Evolutionary conservation across 2,329 filamentous ascomycete genomes (phyloP).

Genomic region (Penicillium corylophilum): DNA sequence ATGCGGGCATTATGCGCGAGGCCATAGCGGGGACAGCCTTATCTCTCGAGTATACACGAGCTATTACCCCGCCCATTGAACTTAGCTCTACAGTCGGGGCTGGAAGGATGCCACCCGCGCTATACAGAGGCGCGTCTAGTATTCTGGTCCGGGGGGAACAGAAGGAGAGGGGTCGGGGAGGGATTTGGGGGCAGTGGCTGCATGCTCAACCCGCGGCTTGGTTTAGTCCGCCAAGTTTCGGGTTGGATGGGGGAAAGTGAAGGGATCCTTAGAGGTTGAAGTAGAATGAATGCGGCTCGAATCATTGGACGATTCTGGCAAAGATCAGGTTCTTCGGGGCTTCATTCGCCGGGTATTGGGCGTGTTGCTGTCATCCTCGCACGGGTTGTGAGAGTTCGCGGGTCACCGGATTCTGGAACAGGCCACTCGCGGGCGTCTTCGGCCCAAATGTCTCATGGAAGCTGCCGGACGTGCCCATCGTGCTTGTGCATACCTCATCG

Average conservation of each 20-base stretch:
- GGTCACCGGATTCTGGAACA: slow-evolving; percentile 28
- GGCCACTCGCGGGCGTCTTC: slow-evolving; percentile 25
- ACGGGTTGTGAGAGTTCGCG: slow-evolving; percentile 26
- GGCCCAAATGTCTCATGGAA: slow-evolving; percentile 29
- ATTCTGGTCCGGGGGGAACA: neutral
- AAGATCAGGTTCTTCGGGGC: slow-evolving; percentile 1
- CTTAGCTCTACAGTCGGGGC: neutral
- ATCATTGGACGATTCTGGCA: slow-evolving; percentile 1
- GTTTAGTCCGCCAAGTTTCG: slow-evolving; percentile 22
- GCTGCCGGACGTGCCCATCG: slow-evolving; percentile 18
- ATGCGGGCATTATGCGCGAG: neutral
- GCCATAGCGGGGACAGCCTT: neutral
- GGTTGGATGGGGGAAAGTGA: slow-evolving; percentile 18
- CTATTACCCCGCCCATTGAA: neutral
- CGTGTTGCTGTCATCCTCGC: slow-evolving; percentile 21
- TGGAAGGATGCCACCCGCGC: neutral
- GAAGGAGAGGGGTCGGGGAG: slow-evolving; percentile 9
- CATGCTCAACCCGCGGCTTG: slow-evolving; percentile 23
- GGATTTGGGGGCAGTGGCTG: slow-evolving; percentile 13
- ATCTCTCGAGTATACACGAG: neutral
- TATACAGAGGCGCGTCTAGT: neutral
- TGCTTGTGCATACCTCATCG: slow-evolving; percentile 20
- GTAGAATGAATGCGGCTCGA: slow-evolving; percentile 16
- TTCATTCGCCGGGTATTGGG: slow-evolving; percentile 13
- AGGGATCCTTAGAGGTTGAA: slow-evolving; percentile 3